Evolutionary conservation across 139 green algal species (phyloP).

Genomic region (Chlamydomonas sphaeroides): DNA sequence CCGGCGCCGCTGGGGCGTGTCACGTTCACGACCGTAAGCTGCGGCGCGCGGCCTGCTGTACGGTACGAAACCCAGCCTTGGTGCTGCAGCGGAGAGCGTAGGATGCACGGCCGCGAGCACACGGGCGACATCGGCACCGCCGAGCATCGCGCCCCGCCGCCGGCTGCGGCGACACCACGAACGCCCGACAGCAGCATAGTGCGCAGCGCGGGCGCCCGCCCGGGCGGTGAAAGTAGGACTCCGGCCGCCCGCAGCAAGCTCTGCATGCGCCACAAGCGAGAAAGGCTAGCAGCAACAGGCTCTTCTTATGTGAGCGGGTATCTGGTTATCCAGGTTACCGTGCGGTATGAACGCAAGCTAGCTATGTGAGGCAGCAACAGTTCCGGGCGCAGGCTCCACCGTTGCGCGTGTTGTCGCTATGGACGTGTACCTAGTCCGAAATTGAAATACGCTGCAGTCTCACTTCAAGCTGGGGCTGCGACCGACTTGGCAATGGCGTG

Average conservation of each 20-base stretch:
- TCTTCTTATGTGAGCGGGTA: too few relatives aligned
- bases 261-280: constrained; percentile 1
- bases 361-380: too few relatives aligned
- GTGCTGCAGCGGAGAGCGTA: not conserved
- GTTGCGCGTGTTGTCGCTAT: too few relatives aligned
- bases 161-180: not conserved
- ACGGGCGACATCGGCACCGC: not conserved
- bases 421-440: too few relatives aligned
- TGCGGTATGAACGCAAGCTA: too few relatives aligned
- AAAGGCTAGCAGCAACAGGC: too few relatives aligned
- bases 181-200: not conserved
- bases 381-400: too few relatives aligned
- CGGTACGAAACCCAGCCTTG: not conserved
- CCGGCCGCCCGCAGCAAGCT: constrained; percentile 15
- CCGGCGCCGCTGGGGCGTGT: not conserved
- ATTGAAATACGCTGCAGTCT: too few relatives aligned
- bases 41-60: not conserved
- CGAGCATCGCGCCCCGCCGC: not conserved
- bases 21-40: constrained; percentile 34
- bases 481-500: too few relatives aligned
- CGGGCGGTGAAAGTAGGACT: not conserved
- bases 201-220: not conserved
- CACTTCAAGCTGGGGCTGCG: too few relatives aligned
- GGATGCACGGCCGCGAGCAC: not conserved
- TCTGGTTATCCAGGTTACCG: too few relatives aligned